Percentiles rank a stretch among this genome's conserved stretches.
Evolutionary conservation across 176 grass and related monocot genomes (phyloP).

Genomic region (Urochloa ruziziensis): DNA sequence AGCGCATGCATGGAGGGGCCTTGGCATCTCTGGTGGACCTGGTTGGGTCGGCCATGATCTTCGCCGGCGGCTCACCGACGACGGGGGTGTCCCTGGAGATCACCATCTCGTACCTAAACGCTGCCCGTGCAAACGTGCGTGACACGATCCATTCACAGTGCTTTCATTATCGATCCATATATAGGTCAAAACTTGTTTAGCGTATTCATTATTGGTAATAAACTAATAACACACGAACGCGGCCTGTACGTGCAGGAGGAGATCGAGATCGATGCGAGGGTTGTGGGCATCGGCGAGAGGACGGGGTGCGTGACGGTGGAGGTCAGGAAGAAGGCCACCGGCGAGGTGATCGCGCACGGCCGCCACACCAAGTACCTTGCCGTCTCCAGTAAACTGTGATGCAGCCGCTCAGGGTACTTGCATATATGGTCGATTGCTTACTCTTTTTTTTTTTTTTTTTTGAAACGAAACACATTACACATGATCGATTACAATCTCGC

Average conservation of each 20-base stretch:
- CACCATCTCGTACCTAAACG: slow-evolving; percentile 26
- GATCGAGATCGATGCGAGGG: slow-evolving; percentile 40
- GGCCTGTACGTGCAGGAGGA: slow-evolving; percentile 17
- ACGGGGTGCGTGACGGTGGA: slow-evolving; percentile 37
- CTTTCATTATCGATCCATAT: neutral
- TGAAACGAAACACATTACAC: too few species aligned
- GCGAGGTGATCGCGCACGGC: slow-evolving; percentile 34
- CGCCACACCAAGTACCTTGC: slow-evolving; percentile 38
- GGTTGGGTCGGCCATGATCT: slow-evolving; percentile 23
- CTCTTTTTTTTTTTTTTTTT: too few species aligned
- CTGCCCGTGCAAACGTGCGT: slow-evolving; percentile 9
- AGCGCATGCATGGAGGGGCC: slow-evolving; percentile 29
- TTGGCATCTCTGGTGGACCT: slow-evolving; percentile 42
- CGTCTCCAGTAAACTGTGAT: slow-evolving; percentile 27
- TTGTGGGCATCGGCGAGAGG: slow-evolving; percentile 1
- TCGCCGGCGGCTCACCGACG: slow-evolving; percentile 29
- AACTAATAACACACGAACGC: too few species aligned
- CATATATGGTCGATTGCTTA: too few species aligned
- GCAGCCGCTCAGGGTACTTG: too few species aligned
- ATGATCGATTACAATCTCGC: too few species aligned
- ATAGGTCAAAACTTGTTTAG: neutral
- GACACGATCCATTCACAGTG: neutral
- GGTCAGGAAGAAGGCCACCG: slow-evolving; percentile 35
- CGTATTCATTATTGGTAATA: too few species aligned
- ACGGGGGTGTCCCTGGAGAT: slow-evolving; percentile 37